Percentiles rank a stretch among this genome's conserved stretches.
Evolutionary conservation across 768 basidiomycete species (phyloP).

Genomic region (Lactarius sanguifluus): DNA sequence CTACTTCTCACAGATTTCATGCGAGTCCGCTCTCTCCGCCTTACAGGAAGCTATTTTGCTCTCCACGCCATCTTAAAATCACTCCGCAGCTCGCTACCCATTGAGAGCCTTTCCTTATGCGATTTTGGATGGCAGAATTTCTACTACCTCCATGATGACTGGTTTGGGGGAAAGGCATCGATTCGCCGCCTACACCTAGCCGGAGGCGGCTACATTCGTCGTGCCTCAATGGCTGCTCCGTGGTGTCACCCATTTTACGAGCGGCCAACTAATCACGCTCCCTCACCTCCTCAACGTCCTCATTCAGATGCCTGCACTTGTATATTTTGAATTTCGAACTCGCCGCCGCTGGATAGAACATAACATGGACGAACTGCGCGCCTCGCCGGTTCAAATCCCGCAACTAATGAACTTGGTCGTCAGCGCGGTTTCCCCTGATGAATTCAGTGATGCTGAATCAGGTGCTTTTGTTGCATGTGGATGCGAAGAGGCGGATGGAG

Average conservation of each 20-base stretch:
- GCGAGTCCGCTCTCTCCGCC: background rate
- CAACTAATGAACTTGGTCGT: background rate
- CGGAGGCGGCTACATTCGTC: background rate
- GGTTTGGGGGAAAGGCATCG: background rate
- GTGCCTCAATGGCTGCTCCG: background rate
- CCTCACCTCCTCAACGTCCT: background rate
- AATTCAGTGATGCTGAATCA: background rate
- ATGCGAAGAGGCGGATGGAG: background rate
- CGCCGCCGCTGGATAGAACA: no score
- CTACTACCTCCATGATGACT: background rate
- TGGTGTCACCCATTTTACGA: slow-evolving; percentile 5
- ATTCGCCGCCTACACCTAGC: background rate
- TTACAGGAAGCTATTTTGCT: background rate
- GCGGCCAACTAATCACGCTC: background rate
- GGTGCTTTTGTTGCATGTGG: background rate
- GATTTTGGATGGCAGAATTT: no score
- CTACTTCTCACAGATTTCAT: background rate
- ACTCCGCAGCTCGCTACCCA: background rate
- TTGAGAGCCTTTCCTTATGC: background rate
- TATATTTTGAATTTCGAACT: background rate
- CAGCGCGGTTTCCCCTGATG: background rate
- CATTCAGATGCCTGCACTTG: background rate
- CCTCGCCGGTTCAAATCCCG: background rate
- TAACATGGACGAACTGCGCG: no score
- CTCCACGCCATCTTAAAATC: background rate